A percentile compares a stretch with the other conserved stretches of the same genome.
These are phyloP conservation scores for Ustilago xerochloae DNA, from an alignment of 1,284 basidiomycete species.

Conservation along the genomic window DNA sequence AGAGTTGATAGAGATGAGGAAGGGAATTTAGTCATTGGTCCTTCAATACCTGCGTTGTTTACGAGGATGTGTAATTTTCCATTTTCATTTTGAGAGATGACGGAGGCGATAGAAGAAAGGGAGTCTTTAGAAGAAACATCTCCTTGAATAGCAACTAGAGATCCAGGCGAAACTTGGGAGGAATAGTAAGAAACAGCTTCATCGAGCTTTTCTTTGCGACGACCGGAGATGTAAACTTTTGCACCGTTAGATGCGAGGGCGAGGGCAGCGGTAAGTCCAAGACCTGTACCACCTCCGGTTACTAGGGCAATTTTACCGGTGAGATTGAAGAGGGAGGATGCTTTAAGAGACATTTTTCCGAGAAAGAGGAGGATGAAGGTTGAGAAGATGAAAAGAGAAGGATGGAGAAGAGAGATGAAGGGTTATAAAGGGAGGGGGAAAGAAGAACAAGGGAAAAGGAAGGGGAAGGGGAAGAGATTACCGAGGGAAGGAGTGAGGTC, in stretches of 20 bases:
- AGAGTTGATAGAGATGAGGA: neutral
- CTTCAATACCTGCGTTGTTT: constrained; percentile 62
- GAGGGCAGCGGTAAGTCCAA: constrained; percentile 58
- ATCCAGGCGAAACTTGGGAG: neutral
- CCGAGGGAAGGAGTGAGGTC: too few relatives aligned
- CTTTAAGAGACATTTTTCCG: constrained; percentile 18
- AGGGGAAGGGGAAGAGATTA: neutral
- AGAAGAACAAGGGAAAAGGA: neutral
- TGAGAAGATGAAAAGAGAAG: neutral
- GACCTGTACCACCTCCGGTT: constrained; percentile 59
- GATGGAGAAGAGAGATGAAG: neutral
- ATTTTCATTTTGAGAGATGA: constrained; percentile 14
- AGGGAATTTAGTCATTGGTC: constrained; percentile 51
- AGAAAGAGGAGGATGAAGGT: neutral
- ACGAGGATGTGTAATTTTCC: constrained; percentile 54
- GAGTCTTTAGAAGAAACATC: constrained; percentile 51
- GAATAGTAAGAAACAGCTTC: constrained; percentile 26
- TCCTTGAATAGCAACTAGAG: constrained; percentile 15
- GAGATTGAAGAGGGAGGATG: constrained; percentile 40
- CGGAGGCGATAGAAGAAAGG: constrained; percentile 20
- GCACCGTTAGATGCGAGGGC: constrained; percentile 61
- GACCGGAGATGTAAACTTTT: constrained; percentile 60
- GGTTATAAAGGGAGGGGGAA: neutral
- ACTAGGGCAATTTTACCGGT: constrained; percentile 55
- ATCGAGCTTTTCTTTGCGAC: constrained; percentile 46